Percentiles rank a stretch among this genome's conserved stretches.
phyloP scores from a whole-genome alignment of 2,329 filamentous ascomycete genomes.

The Claviceps pusilla region DNA sequence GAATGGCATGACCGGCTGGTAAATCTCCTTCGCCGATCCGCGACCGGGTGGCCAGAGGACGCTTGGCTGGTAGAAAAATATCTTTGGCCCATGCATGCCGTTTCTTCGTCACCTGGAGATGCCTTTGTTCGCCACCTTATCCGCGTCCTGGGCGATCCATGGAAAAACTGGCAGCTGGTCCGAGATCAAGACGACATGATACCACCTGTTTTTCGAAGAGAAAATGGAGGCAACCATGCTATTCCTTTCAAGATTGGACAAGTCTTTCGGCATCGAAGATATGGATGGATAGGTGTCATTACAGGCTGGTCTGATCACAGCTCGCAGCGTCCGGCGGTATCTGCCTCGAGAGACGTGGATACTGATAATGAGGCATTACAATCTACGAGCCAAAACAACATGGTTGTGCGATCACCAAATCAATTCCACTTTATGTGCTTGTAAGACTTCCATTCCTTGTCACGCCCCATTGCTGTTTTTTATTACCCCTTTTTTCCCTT shows the following conservation, averaged over 20 bases:
- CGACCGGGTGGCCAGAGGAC: slow-evolving; percentile 41
- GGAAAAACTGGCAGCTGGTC: slow-evolving; percentile 20
- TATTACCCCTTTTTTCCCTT: not conserved
- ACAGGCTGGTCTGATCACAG: slow-evolving; percentile 64
- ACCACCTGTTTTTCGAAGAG: slow-evolving; percentile 21
- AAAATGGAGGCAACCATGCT: slow-evolving; percentile 10
- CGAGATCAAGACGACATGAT: slow-evolving; percentile 28
- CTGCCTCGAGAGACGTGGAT: slow-evolving; percentile 13
- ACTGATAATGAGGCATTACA: slow-evolving; percentile 14
- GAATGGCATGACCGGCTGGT: slow-evolving; percentile 48
- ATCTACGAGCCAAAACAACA: slow-evolving; percentile 7
- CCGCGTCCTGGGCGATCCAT: slow-evolving; percentile 15
- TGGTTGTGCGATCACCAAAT: slow-evolving; percentile 13
- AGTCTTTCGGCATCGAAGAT: slow-evolving; percentile 69
- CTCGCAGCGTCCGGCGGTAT: slow-evolving; percentile 13
- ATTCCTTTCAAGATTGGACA: slow-evolving; percentile 56
- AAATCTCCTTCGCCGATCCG: slow-evolving; percentile 39
- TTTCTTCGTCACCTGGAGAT: slow-evolving; percentile 19
- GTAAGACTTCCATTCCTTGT: slow-evolving; percentile 37
- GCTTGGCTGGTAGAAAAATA: slow-evolving; percentile 55
- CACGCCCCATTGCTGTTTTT: not conserved
- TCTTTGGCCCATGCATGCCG: slow-evolving; percentile 43
- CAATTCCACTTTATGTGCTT: slow-evolving; percentile 65
- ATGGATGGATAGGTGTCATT: slow-evolving; percentile 66
- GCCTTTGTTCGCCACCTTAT: slow-evolving; percentile 14